Evolutionary conservation across 106 monocot species (phyloP), one percentile per base, ranked within the genome.

Genomic region (Gastrodia elata): DNA sequence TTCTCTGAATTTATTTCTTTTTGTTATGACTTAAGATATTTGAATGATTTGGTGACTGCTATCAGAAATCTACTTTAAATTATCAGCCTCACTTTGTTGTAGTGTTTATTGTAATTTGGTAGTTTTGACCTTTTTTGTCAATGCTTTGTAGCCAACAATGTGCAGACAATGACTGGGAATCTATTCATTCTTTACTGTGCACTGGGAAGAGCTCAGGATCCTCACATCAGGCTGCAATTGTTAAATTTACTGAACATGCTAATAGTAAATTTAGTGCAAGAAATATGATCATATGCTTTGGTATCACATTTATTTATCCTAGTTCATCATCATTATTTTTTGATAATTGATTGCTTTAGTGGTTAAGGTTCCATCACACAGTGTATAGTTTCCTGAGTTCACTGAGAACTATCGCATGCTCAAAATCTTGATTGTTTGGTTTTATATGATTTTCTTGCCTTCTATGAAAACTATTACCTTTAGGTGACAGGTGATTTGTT

Each of bases 231-330:
- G 78, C 79, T 39, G 84, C 87, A 75, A 74, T 92, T 43, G 61
- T 83, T 38, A 86, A 86, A 70, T 96, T 96, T 75, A 77, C 86
- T 65, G 87, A 92, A 74, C 96, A 96, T 84, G 92, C 96, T 34
- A 90, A 90, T 46, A 73, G 96, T 92, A 90, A 83, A 76, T 61
- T 61, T 61, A 61, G 27, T 61, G 61, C 61, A 61, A 61, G 61
- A 61, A 38, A 26, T 76, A 65, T 20, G 16, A 48, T 6, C 22
- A 10, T n/a, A 24, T 33, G 49, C 20, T 73, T 56, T 56, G 38
- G 30, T 58, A 72, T 72, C 33, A 36, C 78, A 28, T 25, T 25
- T 7, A 39, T 39, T 38, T 38, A 33, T 13, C 37, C 22, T 73
- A 38, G 39, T 35, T 33, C 67, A 32, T 24, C 36, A 61, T 61